These are phyloP conservation scores for maize (Zea mays) DNA, from an alignment of 176 grass and related monocot genomes.

Conservation along the genomic window DNA sequence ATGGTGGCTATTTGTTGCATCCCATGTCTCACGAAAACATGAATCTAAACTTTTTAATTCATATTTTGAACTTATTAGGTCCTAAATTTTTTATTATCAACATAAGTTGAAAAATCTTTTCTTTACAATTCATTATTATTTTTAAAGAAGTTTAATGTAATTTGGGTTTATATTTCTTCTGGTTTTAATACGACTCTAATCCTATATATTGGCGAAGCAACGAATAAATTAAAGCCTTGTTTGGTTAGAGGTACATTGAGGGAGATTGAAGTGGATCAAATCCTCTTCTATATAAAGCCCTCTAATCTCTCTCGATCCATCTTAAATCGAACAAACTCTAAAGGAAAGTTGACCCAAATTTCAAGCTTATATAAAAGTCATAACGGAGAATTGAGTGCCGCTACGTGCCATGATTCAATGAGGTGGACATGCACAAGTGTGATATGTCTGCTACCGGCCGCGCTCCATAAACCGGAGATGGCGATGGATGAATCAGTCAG, in stretches of 20 bases:
- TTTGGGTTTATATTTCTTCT: not conserved
- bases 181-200: not conserved
- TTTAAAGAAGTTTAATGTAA: not conserved
- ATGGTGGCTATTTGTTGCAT: no score
- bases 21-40: no score
- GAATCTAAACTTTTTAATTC: no score
- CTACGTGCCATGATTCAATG: not conserved
- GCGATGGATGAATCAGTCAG: constrained; percentile 21
- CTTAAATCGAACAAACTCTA: not conserved
- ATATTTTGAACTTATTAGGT: no score
- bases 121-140: not conserved
- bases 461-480: constrained; percentile 1
- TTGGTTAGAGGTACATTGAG: no score
- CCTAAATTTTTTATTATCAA: no score
- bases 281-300: no score
- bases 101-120: no score
- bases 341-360: not conserved
- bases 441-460: constrained; percentile 5
- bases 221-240: no score
- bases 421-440: not conserved
- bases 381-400: constrained; percentile 10
- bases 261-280: no score
- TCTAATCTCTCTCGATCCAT: no score
- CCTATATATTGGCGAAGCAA: not conserved
- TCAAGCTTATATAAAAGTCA: not conserved